Conservation (phyloP, 2,329 filamentous ascomycete genomes). For the Stylonectria norvegica region DNA sequence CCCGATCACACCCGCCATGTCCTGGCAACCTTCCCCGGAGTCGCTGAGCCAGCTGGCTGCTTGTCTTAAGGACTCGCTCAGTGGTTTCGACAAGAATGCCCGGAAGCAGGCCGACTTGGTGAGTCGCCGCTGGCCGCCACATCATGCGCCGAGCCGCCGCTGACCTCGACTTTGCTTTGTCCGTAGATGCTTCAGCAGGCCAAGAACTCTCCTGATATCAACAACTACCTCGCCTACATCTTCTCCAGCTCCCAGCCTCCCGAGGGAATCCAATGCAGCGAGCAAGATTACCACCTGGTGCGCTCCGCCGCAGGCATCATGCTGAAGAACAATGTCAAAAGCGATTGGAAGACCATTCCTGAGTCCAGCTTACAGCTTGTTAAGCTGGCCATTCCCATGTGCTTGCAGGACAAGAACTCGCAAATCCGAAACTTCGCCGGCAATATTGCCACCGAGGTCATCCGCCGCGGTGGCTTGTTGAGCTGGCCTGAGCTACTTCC, state of each 20-base stretch:
- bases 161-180: conserved; percentile 19
- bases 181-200: conserved; percentile 92
- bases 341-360: conserved; percentile 71
- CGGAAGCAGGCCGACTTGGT: conserved; percentile 90
- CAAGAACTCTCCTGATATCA: conserved; percentile 84
- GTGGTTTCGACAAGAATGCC: conserved; percentile 71
- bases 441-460: conserved; percentile 89
- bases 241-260: conserved; percentile 69
- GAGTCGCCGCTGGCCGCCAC: conserved; percentile 33
- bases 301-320: conserved; percentile 88
- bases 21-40: conserved; percentile 88
- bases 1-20: conserved; percentile 56
- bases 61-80: conserved; percentile 89
- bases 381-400: conserved; percentile 72
- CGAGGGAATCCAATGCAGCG: conserved; percentile 55
- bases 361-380: conserved; percentile 71
- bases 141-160: conserved; percentile 12
- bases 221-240: conserved; percentile 93
- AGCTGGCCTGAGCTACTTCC: conserved; percentile 89
- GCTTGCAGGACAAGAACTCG: conserved; percentile 74
- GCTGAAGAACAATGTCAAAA: conserved; percentile 88
- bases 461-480: conserved; percentile 78
- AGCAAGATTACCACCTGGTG: conserved; percentile 67
- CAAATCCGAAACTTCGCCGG: conserved; percentile 88
- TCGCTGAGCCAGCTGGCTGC: conserved; percentile 84